These are phyloP conservation scores for Aspergillus egyptiacus DNA, from an alignment of 495 filamentous ascomycete species.

Conservation along the genomic window DNA sequence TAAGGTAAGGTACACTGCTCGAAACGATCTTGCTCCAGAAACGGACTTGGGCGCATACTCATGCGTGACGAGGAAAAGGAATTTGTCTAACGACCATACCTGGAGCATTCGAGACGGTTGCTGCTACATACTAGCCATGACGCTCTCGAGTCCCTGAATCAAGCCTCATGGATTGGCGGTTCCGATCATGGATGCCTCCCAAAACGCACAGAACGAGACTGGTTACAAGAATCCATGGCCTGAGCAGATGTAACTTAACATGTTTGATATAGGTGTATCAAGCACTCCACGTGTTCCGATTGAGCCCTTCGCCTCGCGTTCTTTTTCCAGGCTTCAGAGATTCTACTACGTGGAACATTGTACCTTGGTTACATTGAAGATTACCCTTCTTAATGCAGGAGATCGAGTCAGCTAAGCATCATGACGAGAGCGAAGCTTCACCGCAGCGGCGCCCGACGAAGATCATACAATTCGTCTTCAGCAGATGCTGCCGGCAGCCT, in stretches of 20 bases:
- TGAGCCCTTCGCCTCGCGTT: neutral
- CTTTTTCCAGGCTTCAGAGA: too few species aligned
- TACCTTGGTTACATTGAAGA: neutral
- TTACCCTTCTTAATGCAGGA: neutral
- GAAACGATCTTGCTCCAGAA: too few species aligned
- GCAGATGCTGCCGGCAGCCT: too few species aligned
- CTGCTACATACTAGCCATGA: constrained; percentile 11
- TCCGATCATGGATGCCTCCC: too few species aligned
- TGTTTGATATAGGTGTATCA: neutral
- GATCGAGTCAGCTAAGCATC: neutral
- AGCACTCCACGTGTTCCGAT: neutral
- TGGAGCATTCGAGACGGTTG: neutral
- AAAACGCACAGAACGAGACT: too few species aligned
- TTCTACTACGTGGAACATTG: too few species aligned
- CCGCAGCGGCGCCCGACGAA: neutral
- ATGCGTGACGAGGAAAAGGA: too few species aligned
- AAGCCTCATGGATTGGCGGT: too few species aligned
- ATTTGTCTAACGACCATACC: too few species aligned
- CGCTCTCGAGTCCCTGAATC: constrained; percentile 13
- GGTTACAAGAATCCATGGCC: too few species aligned
- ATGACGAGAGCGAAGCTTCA: constrained; percentile 2
- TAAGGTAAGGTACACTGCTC: neutral
- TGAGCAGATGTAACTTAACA: neutral
- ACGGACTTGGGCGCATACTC: too few species aligned
- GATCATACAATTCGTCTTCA: neutral